Conservation (phyloP, 306 rosid genomes). For the Trifolium dubium region DNA sequence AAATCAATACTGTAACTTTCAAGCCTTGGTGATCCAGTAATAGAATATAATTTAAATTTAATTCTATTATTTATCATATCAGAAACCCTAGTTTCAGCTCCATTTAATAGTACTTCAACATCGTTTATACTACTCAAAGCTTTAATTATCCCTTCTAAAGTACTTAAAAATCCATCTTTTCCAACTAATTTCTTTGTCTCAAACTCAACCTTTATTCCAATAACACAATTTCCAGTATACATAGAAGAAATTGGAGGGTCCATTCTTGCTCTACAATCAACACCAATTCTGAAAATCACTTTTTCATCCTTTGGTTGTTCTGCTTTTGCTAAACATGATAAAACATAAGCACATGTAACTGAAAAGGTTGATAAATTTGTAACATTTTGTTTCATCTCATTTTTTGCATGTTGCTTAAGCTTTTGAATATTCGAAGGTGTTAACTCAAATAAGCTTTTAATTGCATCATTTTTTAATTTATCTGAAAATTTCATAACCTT, state of each 20-base stretch:
- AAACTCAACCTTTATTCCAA: not conserved
- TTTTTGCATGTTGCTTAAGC: conserved; percentile 28
- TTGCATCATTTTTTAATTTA: not conserved
- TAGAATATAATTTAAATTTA: too few species aligned
- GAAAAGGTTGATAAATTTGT: conserved; percentile 36
- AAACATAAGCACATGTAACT: conserved; percentile 47
- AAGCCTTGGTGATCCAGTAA: conserved; percentile 55
- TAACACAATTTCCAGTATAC: conserved; percentile 58
- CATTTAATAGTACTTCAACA: conserved; percentile 22
- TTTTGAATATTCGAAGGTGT: conserved; percentile 21
- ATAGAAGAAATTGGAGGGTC: conserved; percentile 40
- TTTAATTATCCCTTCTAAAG: conserved; percentile 27
- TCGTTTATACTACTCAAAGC: conserved; percentile 23
- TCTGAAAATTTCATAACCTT: not conserved
- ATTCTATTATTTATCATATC: too few species aligned
- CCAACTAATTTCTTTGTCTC: conserved; percentile 18
- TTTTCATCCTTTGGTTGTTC: not conserved
- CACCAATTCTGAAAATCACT: not conserved
- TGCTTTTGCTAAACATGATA: conserved; percentile 45
- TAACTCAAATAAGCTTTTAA: conserved; percentile 34
- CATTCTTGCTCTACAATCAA: conserved; percentile 49
- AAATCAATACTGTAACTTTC: conserved; percentile 49
- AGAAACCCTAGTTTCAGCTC: too few species aligned
- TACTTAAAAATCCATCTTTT: conserved; percentile 31
- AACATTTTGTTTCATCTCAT: not conserved